These are phyloP conservation scores for Leptographium radiaticola DNA, from an alignment of 2,329 filamentous ascomycete species.

Conservation along the genomic window DNA sequence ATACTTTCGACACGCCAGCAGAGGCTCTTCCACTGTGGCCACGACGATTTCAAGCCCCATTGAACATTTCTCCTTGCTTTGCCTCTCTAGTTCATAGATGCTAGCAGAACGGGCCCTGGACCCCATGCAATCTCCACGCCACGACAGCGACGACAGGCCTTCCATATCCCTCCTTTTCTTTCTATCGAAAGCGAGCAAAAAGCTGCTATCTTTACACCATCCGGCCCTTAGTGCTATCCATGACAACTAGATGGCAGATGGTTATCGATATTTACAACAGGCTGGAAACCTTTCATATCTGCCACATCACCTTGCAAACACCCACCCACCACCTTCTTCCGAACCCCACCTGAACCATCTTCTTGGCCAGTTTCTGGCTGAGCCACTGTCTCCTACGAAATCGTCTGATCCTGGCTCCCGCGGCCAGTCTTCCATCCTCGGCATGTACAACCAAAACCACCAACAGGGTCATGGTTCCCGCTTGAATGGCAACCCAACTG, in stretches of 20 bases:
- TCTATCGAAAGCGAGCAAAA: conserved; percentile 1
- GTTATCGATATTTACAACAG: conserved; percentile 50
- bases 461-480: conserved; percentile 64
- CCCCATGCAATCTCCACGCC: conserved; percentile 4
- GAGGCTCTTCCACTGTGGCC: neutral
- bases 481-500: conserved; percentile 57
- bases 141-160: neutral
- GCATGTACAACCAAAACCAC: conserved; percentile 63
- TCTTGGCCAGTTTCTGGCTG: conserved; percentile 19
- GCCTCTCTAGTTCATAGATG: conserved; percentile 8
- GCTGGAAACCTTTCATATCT: conserved; percentile 44
- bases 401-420: conserved; percentile 17
- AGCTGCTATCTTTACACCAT: neutral
- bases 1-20: neutral
- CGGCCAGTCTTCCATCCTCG: conserved; percentile 22
- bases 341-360: conserved; percentile 20
- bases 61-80: neutral
- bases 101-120: conserved; percentile 8
- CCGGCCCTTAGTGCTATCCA: conserved; percentile 12
- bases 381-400: conserved; percentile 17
- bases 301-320: conserved; percentile 33
- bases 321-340: conserved; percentile 14
- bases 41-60: conserved; percentile 3
- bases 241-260: conserved; percentile 53
- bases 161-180: neutral